Base-by-base conservation (phyloP, 2,329 filamentous ascomycete species). In the Xylariaceae sp. region DNA sequence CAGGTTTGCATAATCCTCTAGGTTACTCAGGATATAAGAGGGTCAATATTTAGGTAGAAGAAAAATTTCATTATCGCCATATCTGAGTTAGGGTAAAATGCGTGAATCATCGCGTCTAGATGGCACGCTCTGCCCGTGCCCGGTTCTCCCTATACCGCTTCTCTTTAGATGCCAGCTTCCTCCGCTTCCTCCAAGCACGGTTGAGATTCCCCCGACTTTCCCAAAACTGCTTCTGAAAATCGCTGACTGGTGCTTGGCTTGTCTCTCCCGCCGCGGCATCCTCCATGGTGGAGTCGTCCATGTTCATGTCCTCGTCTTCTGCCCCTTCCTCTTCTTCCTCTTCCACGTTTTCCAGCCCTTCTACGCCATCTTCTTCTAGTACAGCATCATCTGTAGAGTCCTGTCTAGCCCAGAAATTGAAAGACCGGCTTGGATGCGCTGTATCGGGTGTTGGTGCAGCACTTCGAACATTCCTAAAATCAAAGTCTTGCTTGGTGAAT, bases 391-490 rank as follows among this genome's bases (percentile, higher is more conserved):
- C 61, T 2, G 47, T 45, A 6, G 59, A 55, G 9, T 51, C 59
- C 8, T 61, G 54, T 7, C 65, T 74, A 33, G 80, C 72, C 79
- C 82, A 85, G 21, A 87, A 77, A 58, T 79, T 77, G 66, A 87
- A 86, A 51, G 77, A 80, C 23, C 84, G 83, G 33, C 79, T 85
- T 2, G 89, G 85, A 55, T 92, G 85, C 1, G 91, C 91, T 0
- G 94, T 97, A 68, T 99, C 94, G 0, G 94, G 94, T 0, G 94
- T 99, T 0, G 94, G 94, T 2, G 94, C 94, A 5, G 92, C 92
- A 68, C 92, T 97, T 50, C 94, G 83, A n/a, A 89, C 69, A 44
- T 82, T 83, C 57, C 92, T 83, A 73, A 79, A 84, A 63, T 91
- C 87, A 24, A 93, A 77, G 61, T 97, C 93, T 61, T 86, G 83